Conservation (phyloP, 108 stramenopile genomes). For the Cylindrotheca closterium region DNA sequence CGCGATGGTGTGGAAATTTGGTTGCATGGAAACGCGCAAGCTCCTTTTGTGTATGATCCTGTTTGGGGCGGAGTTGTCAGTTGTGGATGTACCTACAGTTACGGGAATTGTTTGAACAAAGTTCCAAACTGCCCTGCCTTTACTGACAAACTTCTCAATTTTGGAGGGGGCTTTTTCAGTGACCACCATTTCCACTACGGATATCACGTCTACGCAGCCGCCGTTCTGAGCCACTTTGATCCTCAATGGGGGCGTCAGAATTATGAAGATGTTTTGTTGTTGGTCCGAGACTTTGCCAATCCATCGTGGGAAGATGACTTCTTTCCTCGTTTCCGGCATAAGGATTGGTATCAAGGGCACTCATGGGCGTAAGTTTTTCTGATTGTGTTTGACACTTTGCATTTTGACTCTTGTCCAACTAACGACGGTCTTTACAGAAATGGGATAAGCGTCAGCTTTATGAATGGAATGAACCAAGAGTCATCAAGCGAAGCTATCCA, state of each 20-base stretch:
- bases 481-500: conserved; percentile 89
- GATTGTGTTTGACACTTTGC: no score
- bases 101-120: conserved; percentile 57
- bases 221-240: conserved; percentile 75
- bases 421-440: conserved; percentile 25
- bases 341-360: conserved; percentile 79
- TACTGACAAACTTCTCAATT: conserved; percentile 79
- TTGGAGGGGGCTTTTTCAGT: conserved; percentile 87
- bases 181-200: conserved; percentile 94
- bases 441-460: conserved; percentile 70
- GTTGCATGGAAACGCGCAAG: conserved; percentile 74
- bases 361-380: conserved; percentile 53
- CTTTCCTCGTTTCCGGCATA: conserved; percentile 85
- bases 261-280: conserved; percentile 72
- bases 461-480: conserved; percentile 92
- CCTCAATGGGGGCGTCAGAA: conserved; percentile 70
- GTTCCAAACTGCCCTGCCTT: conserved; percentile 83
- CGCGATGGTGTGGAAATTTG: conserved; percentile 70
- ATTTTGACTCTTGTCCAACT: no score
- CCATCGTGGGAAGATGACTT: conserved; percentile 70
- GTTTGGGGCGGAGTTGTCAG: conserved; percentile 84
- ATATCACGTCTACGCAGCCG: conserved; percentile 90
- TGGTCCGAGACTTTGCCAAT: conserved; percentile 90
- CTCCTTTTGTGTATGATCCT: conserved; percentile 80
- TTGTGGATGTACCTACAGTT: conserved; percentile 83